Base-by-base conservation (phyloP, 1,284 basidiomycete genomes). In the Boletus semigastroideus region DNA sequence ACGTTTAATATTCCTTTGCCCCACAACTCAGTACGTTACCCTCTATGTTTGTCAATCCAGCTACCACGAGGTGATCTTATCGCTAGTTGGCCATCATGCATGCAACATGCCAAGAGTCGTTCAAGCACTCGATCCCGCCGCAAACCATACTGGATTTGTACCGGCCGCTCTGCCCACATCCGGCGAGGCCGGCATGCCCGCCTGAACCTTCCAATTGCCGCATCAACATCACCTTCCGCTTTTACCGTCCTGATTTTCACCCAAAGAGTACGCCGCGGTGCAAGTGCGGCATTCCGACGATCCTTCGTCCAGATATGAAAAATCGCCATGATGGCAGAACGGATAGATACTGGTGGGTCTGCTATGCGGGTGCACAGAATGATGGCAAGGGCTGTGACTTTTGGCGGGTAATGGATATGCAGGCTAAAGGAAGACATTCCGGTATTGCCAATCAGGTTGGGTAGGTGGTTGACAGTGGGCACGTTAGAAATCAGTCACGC, bases 221-320 rank as follows among this genome's bases (percentile, higher is more conserved):
- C 20, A 93, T 95, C 61, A 94, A 94, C 62, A 87, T 95, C 51
- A 95, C 92, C 0, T 94, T 94, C 67, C 78, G 92, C 38, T 93
- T 93, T 67, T 94, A 90, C 59, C 80, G 90, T 52, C 85, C 90
- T 37, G 94, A 97, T 71, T 97, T 91, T 66, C 77, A 78, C 27
- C 84, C 94, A 1, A 66, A 76, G 12, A 81, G 72, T 33, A 88
- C 79, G 2, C 87, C 88, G 4, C 75, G 75, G 33, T 97, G 94
- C 66, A 82, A 85, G 60, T 97, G 94, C 65, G 85, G 82, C 8
- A 74, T 91, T 13, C 91, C 92, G 4, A 86, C 83, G 49, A 80
- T 89, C 38, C 72, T 93, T 43, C 73, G 87, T n/a, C 78, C 89
- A 1, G 89, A 92, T 60, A 90, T 90, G 86, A 90, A 90, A 65